Evolutionary conservation across 1,284 basidiomycete species (phyloP).

Genomic region (Fomitopsis pinicola): DNA sequence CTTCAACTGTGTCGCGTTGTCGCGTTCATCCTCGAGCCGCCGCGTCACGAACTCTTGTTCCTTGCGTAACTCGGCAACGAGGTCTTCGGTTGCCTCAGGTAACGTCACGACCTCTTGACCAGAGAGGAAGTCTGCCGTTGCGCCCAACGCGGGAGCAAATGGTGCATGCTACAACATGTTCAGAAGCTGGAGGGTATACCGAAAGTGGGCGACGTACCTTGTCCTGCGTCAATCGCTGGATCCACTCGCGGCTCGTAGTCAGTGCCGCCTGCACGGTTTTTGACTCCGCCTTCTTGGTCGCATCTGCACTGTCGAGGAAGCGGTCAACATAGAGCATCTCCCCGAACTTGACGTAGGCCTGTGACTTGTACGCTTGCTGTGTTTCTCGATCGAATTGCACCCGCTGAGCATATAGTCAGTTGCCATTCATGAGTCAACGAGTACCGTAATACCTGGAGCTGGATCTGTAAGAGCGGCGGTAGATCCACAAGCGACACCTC

Average conservation of each 20-base stretch:
- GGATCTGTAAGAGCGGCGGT: conserved; percentile 91
- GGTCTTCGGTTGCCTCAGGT: conserved; percentile 49
- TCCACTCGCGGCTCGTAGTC: conserved; percentile 56
- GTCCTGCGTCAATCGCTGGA: conserved; percentile 64
- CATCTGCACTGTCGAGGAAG: conserved; percentile 78
- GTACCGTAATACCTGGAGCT: conserved; percentile 69
- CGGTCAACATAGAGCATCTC: conserved; percentile 90
- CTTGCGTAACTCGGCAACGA: conserved; percentile 43
- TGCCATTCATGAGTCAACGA: background rate
- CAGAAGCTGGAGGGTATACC: background rate
- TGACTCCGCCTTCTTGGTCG: conserved; percentile 64
- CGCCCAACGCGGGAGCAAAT: conserved; percentile 48
- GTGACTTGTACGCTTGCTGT: conserved; percentile 89
- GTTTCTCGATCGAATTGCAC: conserved; percentile 95
- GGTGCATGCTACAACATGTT: conserved; percentile 46
- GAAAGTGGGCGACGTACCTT: conserved; percentile 43
- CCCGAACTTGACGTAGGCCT: conserved; percentile 89
- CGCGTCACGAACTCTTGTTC: conserved; percentile 51
- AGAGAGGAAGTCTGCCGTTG: conserved; percentile 51
- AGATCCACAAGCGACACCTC: conserved; percentile 84
- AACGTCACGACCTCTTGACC: conserved; percentile 37
- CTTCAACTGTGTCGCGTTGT: conserved; percentile 54
- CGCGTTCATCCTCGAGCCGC: conserved; percentile 65
- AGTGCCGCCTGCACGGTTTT: conserved; percentile 70
- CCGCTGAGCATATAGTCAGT: conserved; percentile 44